phyloP scores from a whole-genome alignment of 2,329 filamentous ascomycete species.

The Grosmannia huntii region DNA sequence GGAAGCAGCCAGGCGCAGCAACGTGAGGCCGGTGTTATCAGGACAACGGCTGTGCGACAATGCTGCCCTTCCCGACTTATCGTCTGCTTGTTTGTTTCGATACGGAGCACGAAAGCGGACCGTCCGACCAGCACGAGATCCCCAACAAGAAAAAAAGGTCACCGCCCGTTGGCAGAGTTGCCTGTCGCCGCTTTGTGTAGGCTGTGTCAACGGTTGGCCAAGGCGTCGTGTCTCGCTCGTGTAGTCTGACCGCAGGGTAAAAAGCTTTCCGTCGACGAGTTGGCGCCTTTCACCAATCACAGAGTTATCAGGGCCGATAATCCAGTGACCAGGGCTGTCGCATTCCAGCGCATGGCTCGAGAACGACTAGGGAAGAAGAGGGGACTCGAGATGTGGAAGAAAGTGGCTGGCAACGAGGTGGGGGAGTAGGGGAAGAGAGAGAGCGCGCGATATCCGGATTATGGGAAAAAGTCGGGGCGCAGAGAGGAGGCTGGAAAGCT shows the following conservation, averaged over 20 bases:
- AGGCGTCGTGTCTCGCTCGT: background rate
- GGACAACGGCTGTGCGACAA: background rate
- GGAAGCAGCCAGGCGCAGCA: background rate
- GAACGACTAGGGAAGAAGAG: background rate
- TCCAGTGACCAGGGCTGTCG: conserved; percentile 2
- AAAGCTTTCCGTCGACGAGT: background rate
- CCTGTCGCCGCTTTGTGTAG: background rate
- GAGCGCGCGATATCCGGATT: background rate
- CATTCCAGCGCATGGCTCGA: conserved; percentile 10
- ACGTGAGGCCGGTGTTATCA: background rate
- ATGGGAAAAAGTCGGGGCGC: background rate
- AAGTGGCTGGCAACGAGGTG: background rate
- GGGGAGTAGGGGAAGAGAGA: background rate
- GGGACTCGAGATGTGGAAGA: background rate
- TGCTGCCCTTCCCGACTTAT: background rate
- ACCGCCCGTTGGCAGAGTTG: background rate
- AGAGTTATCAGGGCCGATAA: background rate
- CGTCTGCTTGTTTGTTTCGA: background rate
- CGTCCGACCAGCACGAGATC: background rate
- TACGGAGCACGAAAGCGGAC: background rate
- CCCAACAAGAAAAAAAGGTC: background rate
- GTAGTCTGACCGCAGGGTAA: background rate
- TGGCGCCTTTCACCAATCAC: conserved; percentile 1
- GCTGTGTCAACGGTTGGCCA: background rate
- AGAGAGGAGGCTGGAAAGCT: conserved; percentile 1